phyloP scores from a whole-genome alignment of 176 grass and related monocot species.

The Cenchrus fungigraminus region DNA sequence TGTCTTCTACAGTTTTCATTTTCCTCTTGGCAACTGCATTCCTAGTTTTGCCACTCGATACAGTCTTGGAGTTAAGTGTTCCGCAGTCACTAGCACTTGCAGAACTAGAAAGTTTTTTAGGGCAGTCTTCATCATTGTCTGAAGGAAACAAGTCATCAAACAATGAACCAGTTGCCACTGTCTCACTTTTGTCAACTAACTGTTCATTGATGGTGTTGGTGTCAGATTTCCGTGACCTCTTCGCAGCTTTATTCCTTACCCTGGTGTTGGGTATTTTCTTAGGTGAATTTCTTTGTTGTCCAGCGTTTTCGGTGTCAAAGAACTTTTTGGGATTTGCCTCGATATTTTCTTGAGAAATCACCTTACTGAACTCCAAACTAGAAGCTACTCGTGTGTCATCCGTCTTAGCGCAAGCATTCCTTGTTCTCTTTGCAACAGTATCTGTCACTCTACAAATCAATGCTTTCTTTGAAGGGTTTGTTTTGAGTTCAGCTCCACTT shows the following conservation, averaged over 20 bases:
- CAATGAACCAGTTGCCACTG: slow-evolving; percentile 6
- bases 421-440: slow-evolving; percentile 32
- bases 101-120: slow-evolving; percentile 44
- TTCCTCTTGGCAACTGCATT: slow-evolving; percentile 77
- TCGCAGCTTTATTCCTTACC: slow-evolving; percentile 35
- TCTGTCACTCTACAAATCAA: not conserved
- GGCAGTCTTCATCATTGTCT: slow-evolving; percentile 25
- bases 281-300: slow-evolving; percentile 27
- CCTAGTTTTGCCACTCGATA: slow-evolving; percentile 33
- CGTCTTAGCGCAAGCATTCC: slow-evolving; percentile 4
- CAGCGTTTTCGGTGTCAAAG: slow-evolving; percentile 31
- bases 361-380: slow-evolving; percentile 37
- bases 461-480: slow-evolving; percentile 29
- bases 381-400: slow-evolving; percentile 22
- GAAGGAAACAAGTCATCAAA: slow-evolving; percentile 40
- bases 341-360: slow-evolving; percentile 37
- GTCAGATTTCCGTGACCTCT: slow-evolving; percentile 29
- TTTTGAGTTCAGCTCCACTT: slow-evolving; percentile 23
- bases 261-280: slow-evolving; percentile 33
- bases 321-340: slow-evolving; percentile 17
- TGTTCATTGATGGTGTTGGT: slow-evolving; percentile 23
- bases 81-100: slow-evolving; percentile 39
- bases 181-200: slow-evolving; percentile 36
- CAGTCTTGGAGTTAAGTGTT: slow-evolving; percentile 28
- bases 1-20: slow-evolving; percentile 47